A percentile compares a stretch with the other conserved stretches of the same genome.
Evolutionary conservation across 129 eudicot genomes (phyloP).

Genomic region (Saussurea involucrata): DNA sequence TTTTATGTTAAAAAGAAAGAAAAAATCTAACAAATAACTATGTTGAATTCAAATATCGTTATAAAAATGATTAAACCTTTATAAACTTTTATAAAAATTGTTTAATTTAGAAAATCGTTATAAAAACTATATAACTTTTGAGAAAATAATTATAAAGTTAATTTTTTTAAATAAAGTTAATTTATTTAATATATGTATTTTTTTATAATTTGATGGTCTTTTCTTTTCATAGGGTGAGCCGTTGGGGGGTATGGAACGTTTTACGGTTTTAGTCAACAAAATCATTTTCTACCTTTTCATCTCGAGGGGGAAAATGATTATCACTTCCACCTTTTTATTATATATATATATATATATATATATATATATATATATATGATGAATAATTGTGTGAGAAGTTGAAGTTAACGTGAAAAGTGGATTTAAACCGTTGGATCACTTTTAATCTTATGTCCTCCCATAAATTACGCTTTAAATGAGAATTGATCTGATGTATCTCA

Average conservation of each 20-base stretch:
- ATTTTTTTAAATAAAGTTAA: neutral
- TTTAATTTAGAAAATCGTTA: too few relatives aligned
- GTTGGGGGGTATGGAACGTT: slow-evolving; percentile 13
- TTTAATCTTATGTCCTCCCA: too few relatives aligned
- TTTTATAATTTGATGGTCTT: neutral
- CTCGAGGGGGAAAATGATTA: neutral
- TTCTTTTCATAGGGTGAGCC: neutral
- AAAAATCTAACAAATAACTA: neutral
- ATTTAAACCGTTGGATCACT: too few relatives aligned
- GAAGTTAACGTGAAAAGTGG: too few relatives aligned
- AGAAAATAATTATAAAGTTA: too few relatives aligned
- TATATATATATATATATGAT: too few relatives aligned
- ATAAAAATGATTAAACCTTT: neutral
- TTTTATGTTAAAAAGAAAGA: too few relatives aligned
- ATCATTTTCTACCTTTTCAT: neutral
- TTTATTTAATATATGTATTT: neutral
- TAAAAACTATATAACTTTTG: neutral
- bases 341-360: too few relatives aligned
- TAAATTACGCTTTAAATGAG: too few relatives aligned
- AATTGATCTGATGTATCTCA: too few relatives aligned
- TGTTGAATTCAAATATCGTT: neutral
- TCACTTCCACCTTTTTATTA: neutral
- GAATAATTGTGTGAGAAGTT: too few relatives aligned
- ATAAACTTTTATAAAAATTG: too few relatives aligned
- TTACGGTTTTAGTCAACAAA: slow-evolving; percentile 17